phyloP scores from a whole-genome alignment of 73 alveolate species.

The Paramecium primaurelia region DNA sequence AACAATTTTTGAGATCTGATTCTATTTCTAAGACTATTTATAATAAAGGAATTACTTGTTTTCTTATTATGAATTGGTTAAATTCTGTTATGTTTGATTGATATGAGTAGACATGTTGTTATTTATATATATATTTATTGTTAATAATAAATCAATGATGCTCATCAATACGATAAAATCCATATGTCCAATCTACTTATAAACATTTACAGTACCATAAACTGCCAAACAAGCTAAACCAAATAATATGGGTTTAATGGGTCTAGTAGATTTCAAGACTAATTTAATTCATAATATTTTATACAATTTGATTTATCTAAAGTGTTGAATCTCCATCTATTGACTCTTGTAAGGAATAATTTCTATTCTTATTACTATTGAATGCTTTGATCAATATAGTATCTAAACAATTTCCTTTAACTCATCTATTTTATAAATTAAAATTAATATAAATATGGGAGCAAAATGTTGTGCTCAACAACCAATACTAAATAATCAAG shows the following conservation, averaged over 20 bases:
- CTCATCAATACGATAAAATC: constrained; percentile 52
- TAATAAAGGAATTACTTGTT: not conserved
- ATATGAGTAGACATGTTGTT: not conserved
- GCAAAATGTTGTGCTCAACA: constrained; percentile 26
- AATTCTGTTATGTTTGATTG: not conserved
- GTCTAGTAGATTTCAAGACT: constrained; percentile 42
- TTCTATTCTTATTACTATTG: constrained; percentile 18
- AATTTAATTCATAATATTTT: not conserved
- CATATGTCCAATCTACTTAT: constrained; percentile 56
- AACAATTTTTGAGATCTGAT: not conserved
- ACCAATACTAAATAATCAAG: not conserved
- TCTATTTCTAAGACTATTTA: not conserved
- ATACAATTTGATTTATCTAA: constrained; percentile 50
- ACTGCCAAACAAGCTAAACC: not conserved
- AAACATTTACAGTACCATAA: not conserved
- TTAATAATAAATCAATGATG: constrained; percentile 56
- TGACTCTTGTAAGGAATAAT: constrained; percentile 43
- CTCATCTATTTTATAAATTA: not conserved
- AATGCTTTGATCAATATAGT: constrained; percentile 45
- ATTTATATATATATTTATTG: not conserved
- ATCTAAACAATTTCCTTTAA: constrained; percentile 40
- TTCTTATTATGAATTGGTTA: not conserved
- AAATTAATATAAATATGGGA: constrained; percentile 11
- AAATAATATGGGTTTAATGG: constrained; percentile 40
- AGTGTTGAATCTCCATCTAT: constrained; percentile 60